Conservation (phyloP, 106 monocot species). For the Apostasia shenzhenica region DNA sequence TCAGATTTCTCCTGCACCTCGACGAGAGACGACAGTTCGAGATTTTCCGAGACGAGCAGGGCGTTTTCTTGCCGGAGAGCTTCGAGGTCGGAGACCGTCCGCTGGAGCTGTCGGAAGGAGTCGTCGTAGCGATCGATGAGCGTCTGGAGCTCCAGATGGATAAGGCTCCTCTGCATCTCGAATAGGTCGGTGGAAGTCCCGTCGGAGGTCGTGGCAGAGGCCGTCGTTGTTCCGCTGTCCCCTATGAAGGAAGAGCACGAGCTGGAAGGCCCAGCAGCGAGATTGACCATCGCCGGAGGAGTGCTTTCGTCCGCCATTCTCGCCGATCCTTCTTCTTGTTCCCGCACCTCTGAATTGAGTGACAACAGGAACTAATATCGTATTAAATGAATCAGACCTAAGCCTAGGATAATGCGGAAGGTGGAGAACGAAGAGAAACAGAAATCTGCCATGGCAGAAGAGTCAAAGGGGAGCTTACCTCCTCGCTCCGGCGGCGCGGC, state of each 20-base stretch:
- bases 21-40: slow-evolving; percentile 33
- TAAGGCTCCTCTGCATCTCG: slow-evolving; percentile 25
- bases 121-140: slow-evolving; percentile 45
- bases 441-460: neutral
- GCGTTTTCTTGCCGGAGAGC: slow-evolving; percentile 43
- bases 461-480: slow-evolving; percentile 1
- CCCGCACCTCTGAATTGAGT: neutral
- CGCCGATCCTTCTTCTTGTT: neutral
- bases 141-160: slow-evolving; percentile 30
- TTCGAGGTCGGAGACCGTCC: slow-evolving; percentile 22
- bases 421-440: neutral
- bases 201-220: neutral
- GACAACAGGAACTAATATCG: neutral
- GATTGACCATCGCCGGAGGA: neutral
- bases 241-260: neutral
- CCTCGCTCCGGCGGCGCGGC: neutral
- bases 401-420: too few species aligned
- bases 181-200: slow-evolving; percentile 9
- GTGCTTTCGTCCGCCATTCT: neutral
- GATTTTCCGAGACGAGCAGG: slow-evolving; percentile 31
- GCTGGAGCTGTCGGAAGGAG: slow-evolving; percentile 31
- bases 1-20: slow-evolving; percentile 14
- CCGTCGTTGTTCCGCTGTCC: neutral
- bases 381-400: neutral
- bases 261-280: neutral